These are phyloP conservation scores for Paramyrothecium sp. DNA, from an alignment of 2,329 filamentous ascomycete genomes.

Conservation along the genomic window DNA sequence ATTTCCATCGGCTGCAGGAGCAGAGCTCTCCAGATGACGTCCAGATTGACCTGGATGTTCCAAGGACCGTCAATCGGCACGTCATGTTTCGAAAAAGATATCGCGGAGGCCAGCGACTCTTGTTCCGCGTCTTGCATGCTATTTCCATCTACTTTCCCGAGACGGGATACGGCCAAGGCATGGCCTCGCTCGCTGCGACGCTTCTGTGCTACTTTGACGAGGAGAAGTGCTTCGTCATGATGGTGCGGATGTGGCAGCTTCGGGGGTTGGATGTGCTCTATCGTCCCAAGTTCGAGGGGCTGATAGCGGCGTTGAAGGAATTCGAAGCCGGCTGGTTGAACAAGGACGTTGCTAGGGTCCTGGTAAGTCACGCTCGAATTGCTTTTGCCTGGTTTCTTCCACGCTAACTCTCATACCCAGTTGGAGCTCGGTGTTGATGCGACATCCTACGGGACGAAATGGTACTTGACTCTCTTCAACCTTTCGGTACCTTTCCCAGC, in stretches of 20 bases:
- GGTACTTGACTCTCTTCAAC: slow-evolving; percentile 98
- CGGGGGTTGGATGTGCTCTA: slow-evolving; percentile 86
- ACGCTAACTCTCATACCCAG: slow-evolving; percentile 36
- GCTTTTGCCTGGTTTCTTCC: not conserved
- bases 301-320: slow-evolving; percentile 82
- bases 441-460: slow-evolving; percentile 92
- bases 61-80: slow-evolving; percentile 89
- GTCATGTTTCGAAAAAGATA: slow-evolving; percentile 97
- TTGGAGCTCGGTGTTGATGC: slow-evolving; percentile 76
- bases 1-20: slow-evolving; percentile 72
- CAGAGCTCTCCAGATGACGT: slow-evolving; percentile 83
- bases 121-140: slow-evolving; percentile 91
- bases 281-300: slow-evolving; percentile 75
- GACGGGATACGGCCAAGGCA: slow-evolving; percentile 95
- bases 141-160: slow-evolving; percentile 88
- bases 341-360: slow-evolving; percentile 75
- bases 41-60: slow-evolving; percentile 96
- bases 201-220: slow-evolving; percentile 96
- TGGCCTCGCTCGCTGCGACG: slow-evolving; percentile 91
- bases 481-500: slow-evolving; percentile 92
- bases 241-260: slow-evolving; percentile 90
- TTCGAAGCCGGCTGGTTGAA: slow-evolving; percentile 84
- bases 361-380: slow-evolving; percentile 55
- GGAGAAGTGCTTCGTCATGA: slow-evolving; percentile 91
- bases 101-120: slow-evolving; percentile 82